phyloP scores from a whole-genome alignment of 768 basidiomycete species.

The Boletellus emodensis region DNA sequence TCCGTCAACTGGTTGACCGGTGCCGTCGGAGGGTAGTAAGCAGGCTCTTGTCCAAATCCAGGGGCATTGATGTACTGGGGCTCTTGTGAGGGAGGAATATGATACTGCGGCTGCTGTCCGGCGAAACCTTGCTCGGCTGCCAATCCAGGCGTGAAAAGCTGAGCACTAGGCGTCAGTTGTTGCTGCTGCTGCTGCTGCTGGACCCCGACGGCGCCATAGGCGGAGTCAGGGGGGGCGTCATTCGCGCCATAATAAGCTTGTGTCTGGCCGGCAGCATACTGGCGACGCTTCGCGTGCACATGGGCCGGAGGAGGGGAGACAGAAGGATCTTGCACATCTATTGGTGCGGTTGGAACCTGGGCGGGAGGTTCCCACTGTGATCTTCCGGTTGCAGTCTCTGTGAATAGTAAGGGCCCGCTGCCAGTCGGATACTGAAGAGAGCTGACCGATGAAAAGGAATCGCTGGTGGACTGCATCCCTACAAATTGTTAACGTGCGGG shows the following conservation, averaged over 20 bases:
- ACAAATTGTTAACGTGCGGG: constrained; percentile 18
- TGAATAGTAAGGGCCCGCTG: constrained; percentile 10
- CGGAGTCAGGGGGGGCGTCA: constrained; percentile 42
- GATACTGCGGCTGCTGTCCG: constrained; percentile 49
- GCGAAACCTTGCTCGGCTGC: constrained; percentile 66
- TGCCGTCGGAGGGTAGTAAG: constrained; percentile 35
- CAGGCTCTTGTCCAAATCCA: constrained; percentile 41
- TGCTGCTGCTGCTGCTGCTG: constrained; percentile 29
- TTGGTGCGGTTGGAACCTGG: constrained; percentile 34
- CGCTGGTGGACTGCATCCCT: constrained; percentile 81
- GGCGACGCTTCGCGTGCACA: constrained; percentile 66
- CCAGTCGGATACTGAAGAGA: constrained; percentile 7
- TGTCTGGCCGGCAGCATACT: constrained; percentile 93
- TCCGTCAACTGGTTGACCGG: constrained; percentile 63
- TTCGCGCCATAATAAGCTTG: constrained; percentile 76
- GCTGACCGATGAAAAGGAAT: constrained; percentile 86
- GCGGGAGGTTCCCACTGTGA: constrained; percentile 88
- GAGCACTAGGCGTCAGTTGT: constrained; percentile 38
- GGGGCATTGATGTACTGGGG: constrained; percentile 45
- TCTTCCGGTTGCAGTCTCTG: constrained; percentile 80
- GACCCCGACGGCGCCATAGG: constrained; percentile 36
- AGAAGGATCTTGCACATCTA: constrained; percentile 39
- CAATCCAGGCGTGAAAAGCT: constrained; percentile 85
- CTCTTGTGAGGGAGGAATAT: constrained; percentile 42
- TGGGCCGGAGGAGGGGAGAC: constrained; percentile 43